These are phyloP conservation scores for Quercus aquifolioides DNA, from an alignment of 306 rosid genomes.

Conservation along the genomic window DNA sequence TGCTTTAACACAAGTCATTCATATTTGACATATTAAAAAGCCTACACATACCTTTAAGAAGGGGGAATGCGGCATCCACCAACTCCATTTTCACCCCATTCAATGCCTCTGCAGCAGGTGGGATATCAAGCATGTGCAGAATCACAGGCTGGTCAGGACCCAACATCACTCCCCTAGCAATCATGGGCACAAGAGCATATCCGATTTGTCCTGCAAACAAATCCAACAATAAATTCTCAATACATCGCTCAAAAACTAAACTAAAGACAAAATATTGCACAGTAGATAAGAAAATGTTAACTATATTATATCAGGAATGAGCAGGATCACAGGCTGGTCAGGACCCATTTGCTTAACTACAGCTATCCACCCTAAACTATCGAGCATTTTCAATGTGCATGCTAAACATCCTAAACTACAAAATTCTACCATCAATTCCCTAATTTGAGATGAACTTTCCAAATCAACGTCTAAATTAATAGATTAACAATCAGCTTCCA, in stretches of 20 bases:
- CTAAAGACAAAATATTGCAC: not conserved
- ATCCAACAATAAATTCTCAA: constrained; percentile 7
- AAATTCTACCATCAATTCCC: too few relatives aligned
- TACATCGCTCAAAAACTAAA: not conserved
- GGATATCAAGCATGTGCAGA: constrained; percentile 90
- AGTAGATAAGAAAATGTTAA: not conserved
- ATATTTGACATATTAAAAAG: not conserved
- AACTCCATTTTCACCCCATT: constrained; percentile 93
- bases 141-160: constrained; percentile 95
- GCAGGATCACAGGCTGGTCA: too few relatives aligned
- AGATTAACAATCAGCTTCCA: too few relatives aligned
- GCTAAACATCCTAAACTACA: too few relatives aligned
- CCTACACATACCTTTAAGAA: constrained; percentile 60
- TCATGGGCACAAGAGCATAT: constrained; percentile 97
- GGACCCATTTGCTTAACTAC: too few relatives aligned
- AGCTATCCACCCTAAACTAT: too few relatives aligned
- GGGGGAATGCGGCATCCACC: constrained; percentile 93
- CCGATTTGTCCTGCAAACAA: constrained; percentile 93
- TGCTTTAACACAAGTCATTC: not conserved
- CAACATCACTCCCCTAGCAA: constrained; percentile 94
- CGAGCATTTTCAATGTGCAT: too few relatives aligned
- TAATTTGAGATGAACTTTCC: too few relatives aligned
- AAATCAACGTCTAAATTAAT: too few relatives aligned
- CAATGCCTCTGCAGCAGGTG: constrained; percentile 89
- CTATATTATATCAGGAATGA: not conserved